These are phyloP conservation scores for Ceratocystis alfenasii DNA, from an alignment of 2,329 filamentous ascomycete species.

Conservation along the genomic window DNA sequence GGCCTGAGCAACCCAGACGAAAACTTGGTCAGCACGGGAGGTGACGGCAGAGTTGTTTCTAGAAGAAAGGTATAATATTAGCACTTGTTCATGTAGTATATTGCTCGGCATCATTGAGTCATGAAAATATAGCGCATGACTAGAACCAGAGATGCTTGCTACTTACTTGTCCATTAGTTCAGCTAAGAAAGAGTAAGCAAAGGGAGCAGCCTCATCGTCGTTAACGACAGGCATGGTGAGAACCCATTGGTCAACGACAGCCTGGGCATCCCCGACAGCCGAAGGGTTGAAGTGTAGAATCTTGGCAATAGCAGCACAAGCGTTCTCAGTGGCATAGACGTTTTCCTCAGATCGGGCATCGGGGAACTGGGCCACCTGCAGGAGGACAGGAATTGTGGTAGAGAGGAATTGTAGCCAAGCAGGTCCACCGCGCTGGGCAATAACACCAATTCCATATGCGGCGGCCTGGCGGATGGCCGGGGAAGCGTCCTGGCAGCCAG, in stretches of 20 bases:
- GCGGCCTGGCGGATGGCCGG: slow-evolving; percentile 92
- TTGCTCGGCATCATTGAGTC: neutral
- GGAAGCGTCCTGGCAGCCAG: slow-evolving; percentile 73
- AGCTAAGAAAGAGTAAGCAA: slow-evolving; percentile 83
- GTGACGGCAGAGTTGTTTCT: slow-evolving; percentile 80
- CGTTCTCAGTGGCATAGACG: slow-evolving; percentile 94
- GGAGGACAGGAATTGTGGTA: slow-evolving; percentile 65
- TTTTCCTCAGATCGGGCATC: slow-evolving; percentile 84
- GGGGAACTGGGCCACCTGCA: slow-evolving; percentile 69
- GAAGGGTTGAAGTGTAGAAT: slow-evolving; percentile 79
- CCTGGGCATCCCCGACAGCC: slow-evolving; percentile 63
- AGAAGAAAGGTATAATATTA: slow-evolving; percentile 15
- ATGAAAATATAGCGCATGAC: neutral
- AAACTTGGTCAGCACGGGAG: slow-evolving; percentile 65
- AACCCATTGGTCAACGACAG: slow-evolving; percentile 74
- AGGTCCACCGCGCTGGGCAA: slow-evolving; percentile 79
- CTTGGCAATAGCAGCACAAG: slow-evolving; percentile 91
- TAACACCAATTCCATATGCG: slow-evolving; percentile 89
- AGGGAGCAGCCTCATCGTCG: slow-evolving; percentile 93
- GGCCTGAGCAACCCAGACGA: slow-evolving; percentile 74
- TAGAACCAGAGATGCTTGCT: slow-evolving; percentile 26
- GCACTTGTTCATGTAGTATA: neutral
- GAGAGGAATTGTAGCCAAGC: slow-evolving; percentile 82
- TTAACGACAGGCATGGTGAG: slow-evolving; percentile 84
- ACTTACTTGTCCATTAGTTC: slow-evolving; percentile 88